Base-by-base conservation (phyloP, 805 yeast genomes). In the Myxozyma neotropica region DNA sequence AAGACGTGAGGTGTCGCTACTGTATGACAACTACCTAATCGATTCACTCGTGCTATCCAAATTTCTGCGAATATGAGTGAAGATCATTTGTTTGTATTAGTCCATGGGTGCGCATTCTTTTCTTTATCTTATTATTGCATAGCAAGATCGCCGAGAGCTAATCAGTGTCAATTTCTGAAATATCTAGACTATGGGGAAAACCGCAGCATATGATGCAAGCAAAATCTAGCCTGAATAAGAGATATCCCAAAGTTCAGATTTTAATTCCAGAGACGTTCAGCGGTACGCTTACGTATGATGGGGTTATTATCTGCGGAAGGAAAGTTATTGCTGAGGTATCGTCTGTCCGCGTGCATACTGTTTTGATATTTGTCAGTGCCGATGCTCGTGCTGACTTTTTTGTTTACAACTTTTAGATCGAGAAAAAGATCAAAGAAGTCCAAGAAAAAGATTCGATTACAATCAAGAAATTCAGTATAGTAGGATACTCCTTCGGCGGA, bases 401-500 rank as follows among this genome's bases (percentile, higher is more conserved):
- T 26, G 19, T 33, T 12, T n/a, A 26, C 23, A 21, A 8, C 6
- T 3, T 7, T 23, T 51, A 57, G 69, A 24, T 80, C 80, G 15
- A 71, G 70, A 12, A 73, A 72, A 58, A 59, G 68, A 76, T 59
- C 72, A 78, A 63, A 73, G 81, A 68, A 81, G 71, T 72, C 85
- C 77, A 62, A 80, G 76, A 67, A 78, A 75, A 60, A 77, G 68
- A 66, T 1, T 70, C 70, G 5, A 72, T 70, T n/a, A 66, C 60
- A 15, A 87, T 88, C 10, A 77, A 78, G 10, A 80, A 84, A 59
- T 79, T 92, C 49, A 86, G 93, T 63, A 75, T 92, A 40, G 80
- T 91, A 1, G 97, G 97, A 0, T 92, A 92, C 71, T 89, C 96
- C 0, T 72, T 92, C 54, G 98, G 97, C n/a, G 98, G 98, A 0